These are phyloP conservation scores for Tolypocladium tundrense DNA, from an alignment of 2,329 filamentous ascomycete genomes.

Conservation along the genomic window DNA sequence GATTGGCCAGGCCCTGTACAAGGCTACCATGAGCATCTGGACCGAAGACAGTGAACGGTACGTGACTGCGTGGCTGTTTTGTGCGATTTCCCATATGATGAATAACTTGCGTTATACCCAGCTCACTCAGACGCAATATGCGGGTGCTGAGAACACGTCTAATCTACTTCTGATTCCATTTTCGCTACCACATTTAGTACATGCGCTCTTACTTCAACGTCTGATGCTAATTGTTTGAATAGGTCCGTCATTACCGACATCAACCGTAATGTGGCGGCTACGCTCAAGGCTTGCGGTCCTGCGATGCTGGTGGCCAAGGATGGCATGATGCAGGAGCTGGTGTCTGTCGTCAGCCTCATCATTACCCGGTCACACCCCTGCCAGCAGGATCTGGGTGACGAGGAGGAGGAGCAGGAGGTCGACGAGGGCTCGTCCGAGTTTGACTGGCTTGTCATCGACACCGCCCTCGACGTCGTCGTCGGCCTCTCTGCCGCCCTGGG, in stretches of 20 bases:
- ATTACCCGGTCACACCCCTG: slow-evolving; percentile 87
- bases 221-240: slow-evolving; percentile 3
- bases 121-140: slow-evolving; percentile 96
- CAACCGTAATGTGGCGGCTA: slow-evolving; percentile 85
- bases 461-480: slow-evolving; percentile 81
- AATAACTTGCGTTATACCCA: slow-evolving; percentile 90
- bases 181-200: slow-evolving; percentile 5
- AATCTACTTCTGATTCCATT: slow-evolving; percentile 26
- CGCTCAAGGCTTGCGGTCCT: slow-evolving; percentile 83
- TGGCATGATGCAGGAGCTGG: slow-evolving; percentile 59
- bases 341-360: slow-evolving; percentile 65
- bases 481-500: slow-evolving; percentile 78
- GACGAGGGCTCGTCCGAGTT: slow-evolving; percentile 81
- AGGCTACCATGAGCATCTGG: slow-evolving; percentile 77
- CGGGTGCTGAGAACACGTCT: slow-evolving; percentile 78
- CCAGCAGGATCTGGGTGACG: slow-evolving; percentile 79
- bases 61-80: slow-evolving; percentile 30
- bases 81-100: slow-evolving; percentile 53
- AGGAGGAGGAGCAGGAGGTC: slow-evolving; percentile 64
- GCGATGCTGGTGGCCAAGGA: slow-evolving; percentile 67
- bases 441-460: slow-evolving; percentile 95
- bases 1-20: slow-evolving; percentile 77
- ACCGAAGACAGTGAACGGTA: slow-evolving; percentile 88
- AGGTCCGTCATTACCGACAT: slow-evolving; percentile 89
- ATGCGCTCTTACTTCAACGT: background rate